Percentiles rank a stretch among this genome's conserved stretches.
These are phyloP conservation scores for Cytospora mali DNA, from an alignment of 2,329 filamentous ascomycete genomes.

Conservation along the genomic window DNA sequence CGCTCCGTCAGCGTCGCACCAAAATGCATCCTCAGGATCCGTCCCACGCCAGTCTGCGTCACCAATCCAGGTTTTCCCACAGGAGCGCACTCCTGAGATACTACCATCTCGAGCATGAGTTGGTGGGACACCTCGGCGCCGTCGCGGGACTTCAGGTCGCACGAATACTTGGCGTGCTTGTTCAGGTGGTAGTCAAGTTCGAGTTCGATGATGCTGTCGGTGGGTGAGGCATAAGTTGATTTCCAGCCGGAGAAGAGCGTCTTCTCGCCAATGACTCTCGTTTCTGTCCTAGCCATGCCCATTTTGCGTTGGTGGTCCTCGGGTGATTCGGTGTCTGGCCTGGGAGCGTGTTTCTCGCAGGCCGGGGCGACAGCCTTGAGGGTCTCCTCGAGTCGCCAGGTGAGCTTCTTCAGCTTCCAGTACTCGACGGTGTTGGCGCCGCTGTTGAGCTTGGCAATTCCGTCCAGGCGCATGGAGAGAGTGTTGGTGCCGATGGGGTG, in stretches of 20 bases:
- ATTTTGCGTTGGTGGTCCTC: slow-evolving; percentile 52
- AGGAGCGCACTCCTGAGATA: slow-evolving; percentile 84
- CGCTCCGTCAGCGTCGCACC: slow-evolving; percentile 79
- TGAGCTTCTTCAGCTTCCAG: slow-evolving; percentile 89
- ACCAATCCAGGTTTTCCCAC: slow-evolving; percentile 68
- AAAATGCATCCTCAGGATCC: slow-evolving; percentile 93
- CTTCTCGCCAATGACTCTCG: slow-evolving; percentile 75
- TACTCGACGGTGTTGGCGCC: slow-evolving; percentile 72
- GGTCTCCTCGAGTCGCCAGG: slow-evolving; percentile 91
- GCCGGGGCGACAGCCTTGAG: slow-evolving; percentile 77
- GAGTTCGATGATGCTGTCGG: slow-evolving; percentile 69
- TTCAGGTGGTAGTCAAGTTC: slow-evolving; percentile 76
- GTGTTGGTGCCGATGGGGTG: slow-evolving; percentile 84
- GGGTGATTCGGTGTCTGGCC: slow-evolving; percentile 47
- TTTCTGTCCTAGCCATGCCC: slow-evolving; percentile 73
- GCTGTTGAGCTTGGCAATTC: slow-evolving; percentile 73
- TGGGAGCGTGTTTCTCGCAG: slow-evolving; percentile 73
- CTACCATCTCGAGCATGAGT: slow-evolving; percentile 89
- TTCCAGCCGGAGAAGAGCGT: slow-evolving; percentile 92
- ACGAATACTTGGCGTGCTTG: slow-evolving; percentile 65
- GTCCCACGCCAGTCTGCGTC: slow-evolving; percentile 85
- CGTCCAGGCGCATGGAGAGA: slow-evolving; percentile 79
- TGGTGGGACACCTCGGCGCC: slow-evolving; percentile 82
- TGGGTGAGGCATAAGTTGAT: slow-evolving; percentile 56
- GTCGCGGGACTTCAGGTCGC: slow-evolving; percentile 74